Base-by-base conservation (phyloP, 352 stramenopile genomes). In the Pseudoperonospora humuli region DNA sequence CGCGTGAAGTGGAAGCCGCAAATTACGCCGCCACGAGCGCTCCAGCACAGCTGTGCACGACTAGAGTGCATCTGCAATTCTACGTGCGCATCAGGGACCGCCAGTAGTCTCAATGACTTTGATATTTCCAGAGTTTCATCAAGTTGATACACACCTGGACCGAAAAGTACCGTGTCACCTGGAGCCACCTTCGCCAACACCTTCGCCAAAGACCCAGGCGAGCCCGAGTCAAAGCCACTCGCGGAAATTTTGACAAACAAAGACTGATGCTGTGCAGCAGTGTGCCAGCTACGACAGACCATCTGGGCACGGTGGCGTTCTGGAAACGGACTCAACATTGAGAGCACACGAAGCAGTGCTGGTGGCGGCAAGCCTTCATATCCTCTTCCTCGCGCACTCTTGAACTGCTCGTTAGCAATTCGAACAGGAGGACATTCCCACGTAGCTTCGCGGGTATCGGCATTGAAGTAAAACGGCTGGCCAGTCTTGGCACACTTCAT, bases 381-480 rank as follows among this genome's bases (percentile, higher is more conserved):
- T 0, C 77, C 72, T 38, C 75, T 52, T 20, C 63, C 19, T 18
- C 58, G 57, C 18, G 92, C 85, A 6, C 58, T 54, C 14, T 74
- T 70, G 25, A 96, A 41, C 33, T 88, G 80, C 51, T 97, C 77
- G 39, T 96, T 83, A 41, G 93, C 81, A n/a, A 83, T 39, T 42
- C 94, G 70, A 18, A 97, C 75, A 4, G 47, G 32, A n/a, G 95
- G 95, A 32, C 81, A 94, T 44, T 97, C 86, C 90, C 89, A 98
- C 27, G 81, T 78, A 20, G 90, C 89, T 76, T 98, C 92, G 6
- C 84, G 86, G 15, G 92, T 97, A 59, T 97, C 87, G 17, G 42
- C 52, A 58, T 98, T 98, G 45, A 89, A 96, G 67, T 91, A 98
- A 48, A 96, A 98, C n/a, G 66, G 70, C 23, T 85, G 66, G n/a